These are phyloP conservation scores for Claviceps sp. DNA, from an alignment of 2,329 filamentous ascomycete genomes.

Conservation along the genomic window DNA sequence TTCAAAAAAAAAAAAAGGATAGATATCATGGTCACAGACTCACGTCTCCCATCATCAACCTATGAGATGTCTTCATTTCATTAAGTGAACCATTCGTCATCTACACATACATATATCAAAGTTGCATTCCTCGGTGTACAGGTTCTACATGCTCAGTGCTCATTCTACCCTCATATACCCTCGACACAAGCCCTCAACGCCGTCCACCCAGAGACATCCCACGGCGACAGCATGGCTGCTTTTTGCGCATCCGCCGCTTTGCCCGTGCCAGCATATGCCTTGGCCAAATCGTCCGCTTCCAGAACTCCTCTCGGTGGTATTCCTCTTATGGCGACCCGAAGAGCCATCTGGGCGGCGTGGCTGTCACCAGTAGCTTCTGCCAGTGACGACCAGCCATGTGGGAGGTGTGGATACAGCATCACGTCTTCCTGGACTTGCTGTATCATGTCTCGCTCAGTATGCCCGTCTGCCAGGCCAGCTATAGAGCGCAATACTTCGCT, in stretches of 20 bases:
- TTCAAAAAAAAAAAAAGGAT: neutral
- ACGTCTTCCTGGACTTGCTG: conserved; percentile 62
- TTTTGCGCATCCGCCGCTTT: conserved; percentile 60
- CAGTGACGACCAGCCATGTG: conserved; percentile 70
- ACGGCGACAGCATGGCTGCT: conserved; percentile 70
- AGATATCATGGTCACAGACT: neutral
- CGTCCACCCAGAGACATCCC: conserved; percentile 54
- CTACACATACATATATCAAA: neutral
- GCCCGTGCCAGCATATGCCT: conserved; percentile 62
- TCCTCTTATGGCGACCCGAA: conserved; percentile 61
- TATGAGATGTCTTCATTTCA: neutral
- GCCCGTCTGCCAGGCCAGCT: conserved; percentile 40
- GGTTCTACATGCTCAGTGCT: conserved; percentile 7
- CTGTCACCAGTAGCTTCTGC: conserved; percentile 42
- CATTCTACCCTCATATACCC: conserved; percentile 8
- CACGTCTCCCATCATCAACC: neutral
- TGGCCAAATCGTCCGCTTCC: conserved; percentile 54
- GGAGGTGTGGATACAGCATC: conserved; percentile 66
- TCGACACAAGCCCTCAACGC: conserved; percentile 28
- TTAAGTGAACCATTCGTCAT: neutral
- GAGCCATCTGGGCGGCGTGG: conserved; percentile 60
- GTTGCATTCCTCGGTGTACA: neutral
- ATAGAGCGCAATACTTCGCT: conserved; percentile 66
- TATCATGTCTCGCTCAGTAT: conserved; percentile 36
- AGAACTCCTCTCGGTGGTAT: conserved; percentile 61